Percentiles rank a stretch among this genome's conserved stretches.
phyloP scores from a whole-genome alignment of 495 filamentous ascomycete species.

The Neurospora sp. region DNA sequence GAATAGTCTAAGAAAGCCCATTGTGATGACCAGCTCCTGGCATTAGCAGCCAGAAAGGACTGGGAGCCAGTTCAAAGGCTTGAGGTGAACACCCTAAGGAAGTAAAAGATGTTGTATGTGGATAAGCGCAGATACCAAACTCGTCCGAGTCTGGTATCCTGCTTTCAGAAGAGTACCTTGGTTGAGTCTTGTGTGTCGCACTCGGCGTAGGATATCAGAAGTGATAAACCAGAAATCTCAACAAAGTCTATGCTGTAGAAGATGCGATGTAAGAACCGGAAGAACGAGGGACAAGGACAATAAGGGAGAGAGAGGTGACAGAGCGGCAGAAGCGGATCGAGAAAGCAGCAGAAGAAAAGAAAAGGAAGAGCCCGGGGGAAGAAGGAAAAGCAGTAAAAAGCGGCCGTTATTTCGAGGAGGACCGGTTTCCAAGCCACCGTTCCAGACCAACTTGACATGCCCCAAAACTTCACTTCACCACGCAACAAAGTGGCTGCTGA shows the following conservation, averaged over 20 bases:
- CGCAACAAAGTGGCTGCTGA: not conserved
- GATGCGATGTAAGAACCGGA: not conserved
- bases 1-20: slow-evolving; percentile 36
- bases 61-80: not conserved
- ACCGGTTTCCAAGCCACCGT: not conserved
- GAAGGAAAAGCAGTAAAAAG: not conserved
- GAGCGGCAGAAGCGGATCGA: not conserved
- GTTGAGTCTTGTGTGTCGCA: not conserved
- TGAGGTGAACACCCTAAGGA: not conserved
- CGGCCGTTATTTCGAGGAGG: not conserved
- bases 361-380: not conserved
- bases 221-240: not conserved
- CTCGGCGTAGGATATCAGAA: not conserved
- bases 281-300: not conserved
- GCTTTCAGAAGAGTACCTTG: not conserved
- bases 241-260: not conserved
- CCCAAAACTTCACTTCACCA: not conserved
- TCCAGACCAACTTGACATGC: not conserved
- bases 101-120: not conserved
- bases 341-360: not conserved
- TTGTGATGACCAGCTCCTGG: slow-evolving; percentile 15
- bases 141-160: not conserved
- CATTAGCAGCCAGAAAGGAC: slow-evolving; percentile 10
- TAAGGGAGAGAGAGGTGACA: not conserved
- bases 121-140: not conserved